Conservation (phyloP, 2,329 filamentous ascomycete species). For the Hymenoscyphus scutula region DNA sequence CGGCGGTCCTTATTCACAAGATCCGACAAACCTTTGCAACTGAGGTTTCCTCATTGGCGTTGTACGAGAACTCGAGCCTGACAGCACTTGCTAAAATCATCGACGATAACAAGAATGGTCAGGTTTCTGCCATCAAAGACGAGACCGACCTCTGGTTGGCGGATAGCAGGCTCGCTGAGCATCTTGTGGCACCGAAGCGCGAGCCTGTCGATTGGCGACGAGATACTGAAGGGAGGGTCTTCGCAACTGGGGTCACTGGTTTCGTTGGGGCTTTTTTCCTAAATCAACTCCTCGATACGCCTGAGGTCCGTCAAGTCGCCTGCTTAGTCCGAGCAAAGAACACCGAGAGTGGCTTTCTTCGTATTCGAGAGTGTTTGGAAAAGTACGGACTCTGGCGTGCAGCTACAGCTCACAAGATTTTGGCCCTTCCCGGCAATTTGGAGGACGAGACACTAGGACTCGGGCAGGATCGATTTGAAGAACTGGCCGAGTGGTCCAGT, state of each 20-base stretch:
- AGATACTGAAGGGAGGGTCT: conserved; percentile 4
- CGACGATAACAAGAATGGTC: neutral
- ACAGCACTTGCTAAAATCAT: neutral
- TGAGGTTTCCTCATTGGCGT: neutral
- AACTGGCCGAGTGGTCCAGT: conserved; percentile 4
- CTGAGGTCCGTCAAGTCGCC: neutral
- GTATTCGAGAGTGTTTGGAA: neutral
- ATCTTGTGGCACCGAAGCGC: neutral
- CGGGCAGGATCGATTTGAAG: neutral
- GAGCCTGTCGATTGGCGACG: conserved; percentile 4
- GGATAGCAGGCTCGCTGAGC: conserved; percentile 1
- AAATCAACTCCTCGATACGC: neutral
- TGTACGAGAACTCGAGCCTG: conserved; percentile 6
- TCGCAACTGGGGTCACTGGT: conserved; percentile 2
- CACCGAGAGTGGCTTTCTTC: neutral
- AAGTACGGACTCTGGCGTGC: neutral
- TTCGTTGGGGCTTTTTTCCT: conserved; percentile 7
- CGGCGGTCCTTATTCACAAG: neutral
- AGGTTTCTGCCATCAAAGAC: neutral
- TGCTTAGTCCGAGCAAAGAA: neutral
- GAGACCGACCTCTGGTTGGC: neutral
- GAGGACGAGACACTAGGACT: neutral
- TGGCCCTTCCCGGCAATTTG: neutral
- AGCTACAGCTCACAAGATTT: neutral
- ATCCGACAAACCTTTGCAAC: neutral